These are phyloP conservation scores for Lactarius hengduanensis DNA, from an alignment of 768 basidiomycete species.

Conservation along the genomic window DNA sequence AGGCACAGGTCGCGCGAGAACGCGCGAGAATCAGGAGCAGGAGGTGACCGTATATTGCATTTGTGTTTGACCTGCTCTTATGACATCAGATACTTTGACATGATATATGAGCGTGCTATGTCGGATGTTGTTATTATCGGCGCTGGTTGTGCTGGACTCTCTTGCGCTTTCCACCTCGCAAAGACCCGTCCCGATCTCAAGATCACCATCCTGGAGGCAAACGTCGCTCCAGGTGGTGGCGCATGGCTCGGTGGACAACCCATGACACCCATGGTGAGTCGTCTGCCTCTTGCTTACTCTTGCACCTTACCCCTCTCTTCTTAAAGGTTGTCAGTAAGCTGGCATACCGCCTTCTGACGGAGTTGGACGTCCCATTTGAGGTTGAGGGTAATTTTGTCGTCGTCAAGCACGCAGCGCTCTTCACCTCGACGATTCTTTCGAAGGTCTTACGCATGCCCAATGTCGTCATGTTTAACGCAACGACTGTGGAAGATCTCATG, in stretches of 20 bases:
- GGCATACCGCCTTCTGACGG: constrained; percentile 65
- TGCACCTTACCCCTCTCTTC: not conserved
- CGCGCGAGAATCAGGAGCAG: constrained; percentile 64
- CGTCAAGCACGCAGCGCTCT: constrained; percentile 79
- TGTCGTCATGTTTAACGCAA: constrained; percentile 74
- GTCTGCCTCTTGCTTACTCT: no score
- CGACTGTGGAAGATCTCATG: constrained; percentile 79
- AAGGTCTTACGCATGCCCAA: constrained; percentile 69
- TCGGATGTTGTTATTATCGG: constrained; percentile 80
- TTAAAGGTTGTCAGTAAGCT: constrained; percentile 72
- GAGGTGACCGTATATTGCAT: constrained; percentile 40
- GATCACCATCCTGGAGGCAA: constrained; percentile 67
- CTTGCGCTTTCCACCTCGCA: constrained; percentile 72
- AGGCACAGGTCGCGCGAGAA: constrained; percentile 59
- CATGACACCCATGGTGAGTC: constrained; percentile 71
- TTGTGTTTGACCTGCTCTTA: not conserved
- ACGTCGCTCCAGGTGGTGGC: constrained; percentile 66
- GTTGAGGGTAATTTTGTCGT: constrained; percentile 78
- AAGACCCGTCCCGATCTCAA: constrained; percentile 66
- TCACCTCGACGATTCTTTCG: constrained; percentile 74
- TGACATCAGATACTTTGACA: constrained; percentile 59
- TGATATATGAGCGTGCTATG: constrained; percentile 70
- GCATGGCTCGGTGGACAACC: constrained; percentile 79
- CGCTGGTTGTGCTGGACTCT: constrained; percentile 63
- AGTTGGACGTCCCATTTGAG: constrained; percentile 70